phyloP scores from a whole-genome alignment of 78 protist species.

The Guillardia theta region DNA sequence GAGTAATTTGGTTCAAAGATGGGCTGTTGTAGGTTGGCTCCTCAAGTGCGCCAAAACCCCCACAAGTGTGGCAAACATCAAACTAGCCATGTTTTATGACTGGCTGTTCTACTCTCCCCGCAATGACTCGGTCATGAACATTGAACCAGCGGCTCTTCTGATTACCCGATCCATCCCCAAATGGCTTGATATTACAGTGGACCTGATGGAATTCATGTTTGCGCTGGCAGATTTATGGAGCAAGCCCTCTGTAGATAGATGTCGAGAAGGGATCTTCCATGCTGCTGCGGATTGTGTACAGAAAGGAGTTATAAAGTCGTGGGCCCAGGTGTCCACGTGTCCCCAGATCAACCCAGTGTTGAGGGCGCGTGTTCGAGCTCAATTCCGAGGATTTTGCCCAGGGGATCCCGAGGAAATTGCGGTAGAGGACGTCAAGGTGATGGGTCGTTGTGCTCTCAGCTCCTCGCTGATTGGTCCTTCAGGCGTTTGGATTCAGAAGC shows the following conservation, averaged over 20 bases:
- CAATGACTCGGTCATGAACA: conserved; percentile 3
- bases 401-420: neutral
- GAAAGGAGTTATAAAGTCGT: neutral
- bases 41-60: conserved; percentile 32
- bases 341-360: neutral
- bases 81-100: conserved; percentile 27
- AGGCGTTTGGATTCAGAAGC: neutral
- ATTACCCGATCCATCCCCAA: neutral
- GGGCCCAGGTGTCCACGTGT: neutral
- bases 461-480: too few species aligned
- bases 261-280: neutral
- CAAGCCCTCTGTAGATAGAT: neutral
- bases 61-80: neutral
- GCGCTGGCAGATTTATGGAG: conserved; percentile 19
- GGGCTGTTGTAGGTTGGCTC: conserved; percentile 32
- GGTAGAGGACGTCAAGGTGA: neutral
- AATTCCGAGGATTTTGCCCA: neutral
- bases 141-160: conserved; percentile 18
- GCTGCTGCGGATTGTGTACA: conserved; percentile 15
- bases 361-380: neutral
- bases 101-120: neutral
- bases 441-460: too few species aligned
- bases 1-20: neutral
- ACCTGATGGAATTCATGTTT: neutral
- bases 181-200: conserved; percentile 13